Base-by-base conservation (phyloP, 1,284 basidiomycete species). In the Phenoliferia sp. region DNA sequence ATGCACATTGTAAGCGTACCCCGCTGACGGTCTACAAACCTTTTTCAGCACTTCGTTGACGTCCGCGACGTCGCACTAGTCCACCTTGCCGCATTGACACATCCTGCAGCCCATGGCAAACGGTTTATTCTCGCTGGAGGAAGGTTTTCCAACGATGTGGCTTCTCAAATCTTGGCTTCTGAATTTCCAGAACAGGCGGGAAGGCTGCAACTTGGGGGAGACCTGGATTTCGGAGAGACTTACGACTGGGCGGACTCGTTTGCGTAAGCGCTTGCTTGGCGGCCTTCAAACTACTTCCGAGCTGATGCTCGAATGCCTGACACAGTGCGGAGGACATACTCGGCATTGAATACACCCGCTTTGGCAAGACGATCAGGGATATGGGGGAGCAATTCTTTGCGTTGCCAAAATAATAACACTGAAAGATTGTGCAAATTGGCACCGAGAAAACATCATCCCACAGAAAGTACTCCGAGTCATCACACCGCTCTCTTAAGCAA, bases 291-390 rank as follows among this genome's bases (percentile, higher is more conserved):
- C 39, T 15, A 44, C 39, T 12, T 22, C 22, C 15, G 39, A 44
- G 39, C 39, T 44, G 39, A 44, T n/a, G n/a, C n/a, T 44, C 39
- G 22, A 44, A 28, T 55, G 19, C 29, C 28, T 12, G 12, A 3
- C 72, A 69, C 62, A 85, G 84, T 68, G 80, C 79, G 7, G 76
- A 79, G 61, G 77, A 78, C 16, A 77, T 83, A 31, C 78, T 86
- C 0, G 83, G 82, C 3, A 69, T 85, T 50, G 79, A 81, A 66
- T 85, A 82, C 72, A 78, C 80, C 29, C 74, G 78, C 5, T 78
- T 85, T 36, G 79, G 81, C 62, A 79, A 84, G 67, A 80, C 75
- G 19, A 77, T 80, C 12, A 78, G 69, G 65, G 84, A 84, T 64
- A 81, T 78, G 0, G 74, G 66, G 15, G 39, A 33, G 17, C 50